Evolutionary conservation across 106 monocot species (phyloP).

Genomic region (Narthecium ossifragum): DNA sequence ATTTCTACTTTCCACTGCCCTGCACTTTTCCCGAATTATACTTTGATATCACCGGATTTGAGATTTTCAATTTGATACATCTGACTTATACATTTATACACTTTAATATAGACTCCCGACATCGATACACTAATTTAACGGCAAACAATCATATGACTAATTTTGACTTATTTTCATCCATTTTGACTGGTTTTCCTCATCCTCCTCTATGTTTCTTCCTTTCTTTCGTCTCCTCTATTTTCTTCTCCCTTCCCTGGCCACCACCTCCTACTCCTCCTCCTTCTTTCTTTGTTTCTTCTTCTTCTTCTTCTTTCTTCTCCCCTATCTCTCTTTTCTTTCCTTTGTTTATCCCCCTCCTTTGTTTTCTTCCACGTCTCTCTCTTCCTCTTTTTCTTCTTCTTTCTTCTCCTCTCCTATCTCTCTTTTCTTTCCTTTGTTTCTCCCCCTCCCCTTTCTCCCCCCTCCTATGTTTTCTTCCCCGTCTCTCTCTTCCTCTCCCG

Average conservation of each 20-base stretch:
- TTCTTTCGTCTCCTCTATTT: not conserved
- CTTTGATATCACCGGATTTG: too few species aligned
- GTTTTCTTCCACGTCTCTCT: constrained; percentile 66
- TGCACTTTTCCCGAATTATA: too few species aligned
- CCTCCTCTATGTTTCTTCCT: not conserved
- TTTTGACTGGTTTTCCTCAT: not conserved
- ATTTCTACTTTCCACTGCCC: not conserved
- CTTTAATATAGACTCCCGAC: too few species aligned
- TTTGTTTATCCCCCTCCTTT: constrained; percentile 66
- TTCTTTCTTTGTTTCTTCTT: not conserved
- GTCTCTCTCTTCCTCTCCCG: constrained; percentile 56
- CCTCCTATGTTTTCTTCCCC: constrained; percentile 38
- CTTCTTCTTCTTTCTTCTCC: not conserved
- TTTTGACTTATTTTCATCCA: too few species aligned
- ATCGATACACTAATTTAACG: too few species aligned
- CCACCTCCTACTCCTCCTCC: not conserved
- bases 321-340: constrained; percentile 50
- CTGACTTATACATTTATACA: too few species aligned
- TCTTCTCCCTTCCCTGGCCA: not conserved
- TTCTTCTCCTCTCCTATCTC: constrained; percentile 65
- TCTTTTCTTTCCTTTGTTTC: constrained; percentile 61
- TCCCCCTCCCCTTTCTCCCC: constrained; percentile 23
- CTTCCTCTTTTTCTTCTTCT: constrained; percentile 46
- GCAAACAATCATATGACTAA: too few species aligned
- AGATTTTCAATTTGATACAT: too few species aligned